Base-by-base conservation (phyloP, 768 basidiomycete genomes). In the Suillus hirtellus region DNA sequence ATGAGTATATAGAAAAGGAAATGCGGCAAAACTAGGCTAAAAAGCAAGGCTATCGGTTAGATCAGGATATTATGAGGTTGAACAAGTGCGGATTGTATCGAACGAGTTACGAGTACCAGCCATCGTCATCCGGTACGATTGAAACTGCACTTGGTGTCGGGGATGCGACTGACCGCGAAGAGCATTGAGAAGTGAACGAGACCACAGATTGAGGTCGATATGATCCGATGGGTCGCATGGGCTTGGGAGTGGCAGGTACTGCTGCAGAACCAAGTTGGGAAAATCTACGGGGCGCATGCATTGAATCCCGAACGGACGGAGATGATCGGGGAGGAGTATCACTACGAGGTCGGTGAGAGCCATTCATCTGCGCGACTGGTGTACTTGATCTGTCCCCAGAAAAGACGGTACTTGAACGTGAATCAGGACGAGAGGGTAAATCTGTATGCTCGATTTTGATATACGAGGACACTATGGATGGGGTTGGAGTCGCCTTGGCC, bases 71-170 rank as follows among this genome's bases (percentile, higher is more conserved):
- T 49, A 37, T 27, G 34, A 19, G 63, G 65, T 71, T 31, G 43
- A 64, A 50, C 54, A 63, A 65, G 64, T 59, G 66, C 60, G 56
- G 69, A 58, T 37, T 52, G 42, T 31, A 24, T 58, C 17, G 24
- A 24, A n/a, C 40, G 38, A 54, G 31, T 35, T 73, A 91, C 68
- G 79, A 77, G 84, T 86, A 94, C 93, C 92, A 95, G 42, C 92
- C 93, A 54, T 94, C 88, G 1, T 86, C 80, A 47, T 85, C 85
- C 63, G 89, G 90, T 10, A 87, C 82, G 35, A 84, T 79, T 24
- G 90, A 91, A n/a, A 89, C 87, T 1, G 79, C 84, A 69, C 93
- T 94, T 31, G 86, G 87, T 34, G 92, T 87, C 9, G 93, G 93
- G 1, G 92, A 94, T 15, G 87, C 81, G 21, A 78, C 71, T 47